Evolutionary conservation across 495 filamentous ascomycete genomes (phyloP), one percentile per base, ranked within the genome.

Genomic region (Glutinoglossum americanum): DNA sequence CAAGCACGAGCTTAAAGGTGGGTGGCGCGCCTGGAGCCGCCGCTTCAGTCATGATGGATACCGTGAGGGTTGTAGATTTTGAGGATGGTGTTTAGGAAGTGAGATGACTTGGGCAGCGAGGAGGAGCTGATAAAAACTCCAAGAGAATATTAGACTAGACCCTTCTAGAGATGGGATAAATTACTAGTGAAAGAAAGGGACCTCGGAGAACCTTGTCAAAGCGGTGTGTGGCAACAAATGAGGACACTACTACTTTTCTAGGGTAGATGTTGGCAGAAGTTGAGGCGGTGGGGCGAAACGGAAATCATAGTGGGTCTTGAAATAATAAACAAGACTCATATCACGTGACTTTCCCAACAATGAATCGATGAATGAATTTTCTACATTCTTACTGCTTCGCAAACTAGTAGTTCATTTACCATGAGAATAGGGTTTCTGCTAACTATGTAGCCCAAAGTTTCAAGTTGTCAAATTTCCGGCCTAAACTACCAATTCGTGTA

Each of bases 1-100:
- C 93, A 68, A 99, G 88, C 64, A 99, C 93, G 67, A 99, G 85
- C 87, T 99, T 99, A 80, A 99, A 97, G 68, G 89, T 95, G 54
- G 81, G 79, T 62, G 68, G 69, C 57, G 72, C 62, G 41, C 67
- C 66, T 62, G 60, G 49, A 58, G 61, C 66, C 58, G 68, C 62
- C 60, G 66, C 64, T 60, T 67, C 63, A 65, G 82, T 78, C 83
- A 89, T 90, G 68, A 63, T 74, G 69, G 62, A 64, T 59, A 62
- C 64, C 72, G 53, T 17, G 2, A 28, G 8, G 21, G 33, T n/a
- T 32, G 27, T 35, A 57, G 47, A 27, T 49, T n/a, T 49, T 8
- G 25, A 49, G 25, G 19, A 49, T 49, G 21, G n/a, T 27, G 47
- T 15, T 49, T 27, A 6, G 21, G 8, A 15, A 23, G 47, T 49